Conservation (phyloP, 495 filamentous ascomycete species). For the Talaromyces liani region DNA sequence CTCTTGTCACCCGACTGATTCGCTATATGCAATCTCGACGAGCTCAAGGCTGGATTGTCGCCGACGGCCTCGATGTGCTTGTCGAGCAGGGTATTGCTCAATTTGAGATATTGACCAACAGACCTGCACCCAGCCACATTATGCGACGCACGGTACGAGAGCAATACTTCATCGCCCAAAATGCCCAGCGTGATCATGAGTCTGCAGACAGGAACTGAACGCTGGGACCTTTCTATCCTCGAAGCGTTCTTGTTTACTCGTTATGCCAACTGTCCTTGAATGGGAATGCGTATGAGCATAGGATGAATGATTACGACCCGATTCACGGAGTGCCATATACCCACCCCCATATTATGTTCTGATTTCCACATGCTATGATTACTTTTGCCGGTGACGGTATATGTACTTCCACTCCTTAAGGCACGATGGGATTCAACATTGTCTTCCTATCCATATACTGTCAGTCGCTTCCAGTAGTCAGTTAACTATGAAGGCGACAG, state of each 20-base stretch:
- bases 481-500: neutral
- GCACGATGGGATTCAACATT: neutral
- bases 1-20: conserved; percentile 46
- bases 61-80: conserved; percentile 62
- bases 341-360: neutral
- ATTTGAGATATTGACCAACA: conserved; percentile 67
- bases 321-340: neutral
- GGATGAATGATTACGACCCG: neutral
- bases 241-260: conserved; percentile 11
- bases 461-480: conserved; percentile 14
- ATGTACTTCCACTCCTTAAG: neutral
- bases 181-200: neutral
- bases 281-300: neutral
- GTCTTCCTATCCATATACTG: neutral
- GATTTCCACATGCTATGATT: neutral
- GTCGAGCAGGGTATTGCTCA: conserved; percentile 67
- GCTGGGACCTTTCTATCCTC: neutral
- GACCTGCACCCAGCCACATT: conserved; percentile 56
- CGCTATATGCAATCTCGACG: conserved; percentile 38
- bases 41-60: conserved; percentile 51
- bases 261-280: neutral
- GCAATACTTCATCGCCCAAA: conserved; percentile 9
- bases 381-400: neutral
- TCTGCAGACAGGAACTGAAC: conserved; percentile 1
- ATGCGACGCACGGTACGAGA: conserved; percentile 39